Evolutionary conservation across 2,329 filamentous ascomycete species (phyloP), one percentile per base, ranked within the genome.

Genomic region (Elsinoe ampelina): DNA sequence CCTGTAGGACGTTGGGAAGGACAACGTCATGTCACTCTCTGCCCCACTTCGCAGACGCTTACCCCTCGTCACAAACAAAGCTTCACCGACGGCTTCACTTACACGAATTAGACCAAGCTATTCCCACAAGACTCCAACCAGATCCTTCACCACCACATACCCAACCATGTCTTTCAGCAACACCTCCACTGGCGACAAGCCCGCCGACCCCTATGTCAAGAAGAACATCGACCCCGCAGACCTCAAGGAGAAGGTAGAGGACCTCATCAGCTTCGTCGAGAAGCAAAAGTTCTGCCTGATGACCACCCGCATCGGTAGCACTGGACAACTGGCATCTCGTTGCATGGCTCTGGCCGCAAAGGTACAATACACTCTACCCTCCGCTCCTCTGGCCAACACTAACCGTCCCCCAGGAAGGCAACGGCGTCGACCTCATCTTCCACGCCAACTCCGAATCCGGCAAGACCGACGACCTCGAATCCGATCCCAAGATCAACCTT

Each of bases 361-460:
- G 72, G 88, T 90, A 75, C 32, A 74, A 15, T 8, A 51, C 30
- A 5, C 26, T 11, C 17, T 32, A 17, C 11, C 57, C 55, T 50
- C 41, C 32, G 30, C 30, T 38, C 13, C 39, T 22, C 52, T 13
- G 30, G 15, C 10, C 12, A 6, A 51, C 34, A 20, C 60, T 65
- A 51, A 64, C 58, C 34, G 4, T 50, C 6, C 5, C 56, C 5
- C 60, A 92, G 87, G 89, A 95, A 72, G 77, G 79, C 60, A 85
- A 84, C 61, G 86, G 87, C 65, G 78, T 90, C 58, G 89, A 95
- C 69, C 80, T 93, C 57, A 80, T 95, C 70, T 95, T 95, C 80
- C 86, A 93, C 76, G 90, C 89, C 67, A 95, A 95, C 77, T 90
- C 88, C 61, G 87, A 92, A 69, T 90, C 87, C 8, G 83, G 88